Percentiles rank a stretch among this genome's conserved stretches.
Evolutionary conservation across 495 filamentous ascomycete genomes (phyloP).

Genomic region (Neurospora tetraspora): DNA sequence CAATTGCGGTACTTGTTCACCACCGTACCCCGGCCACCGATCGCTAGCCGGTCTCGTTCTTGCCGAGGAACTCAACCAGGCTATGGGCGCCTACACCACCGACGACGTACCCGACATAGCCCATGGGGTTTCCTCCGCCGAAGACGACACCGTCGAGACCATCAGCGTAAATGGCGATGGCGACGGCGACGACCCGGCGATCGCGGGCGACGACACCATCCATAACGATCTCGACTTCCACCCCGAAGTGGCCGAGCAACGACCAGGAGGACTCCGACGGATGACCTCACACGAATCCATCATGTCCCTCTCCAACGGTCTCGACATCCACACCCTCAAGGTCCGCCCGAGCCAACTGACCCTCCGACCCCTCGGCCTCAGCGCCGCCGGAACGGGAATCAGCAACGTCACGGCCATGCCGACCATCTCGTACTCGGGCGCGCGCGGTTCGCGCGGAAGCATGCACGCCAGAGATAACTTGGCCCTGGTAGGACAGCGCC

Average conservation of each 20-base stretch:
- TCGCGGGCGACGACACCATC: background rate
- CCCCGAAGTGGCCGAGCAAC: slow-evolving; percentile 3
- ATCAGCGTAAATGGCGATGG: background rate
- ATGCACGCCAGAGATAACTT: slow-evolving; percentile 31
- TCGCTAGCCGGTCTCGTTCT: slow-evolving; percentile 3
- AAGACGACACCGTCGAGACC: slow-evolving; percentile 10
- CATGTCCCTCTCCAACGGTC: slow-evolving; percentile 41
- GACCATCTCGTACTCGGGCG: slow-evolving; percentile 22
- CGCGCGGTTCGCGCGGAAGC: slow-evolving; percentile 26
- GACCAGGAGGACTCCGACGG: slow-evolving; percentile 23
- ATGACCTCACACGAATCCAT: slow-evolving; percentile 44
- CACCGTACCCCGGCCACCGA: background rate
- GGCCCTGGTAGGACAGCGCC: slow-evolving; percentile 15
- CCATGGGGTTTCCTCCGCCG: slow-evolving; percentile 7
- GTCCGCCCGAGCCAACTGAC: slow-evolving; percentile 41
- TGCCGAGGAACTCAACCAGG: background rate
- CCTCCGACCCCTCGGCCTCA: slow-evolving; percentile 34
- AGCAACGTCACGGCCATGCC: slow-evolving; percentile 32
- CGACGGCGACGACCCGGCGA: slow-evolving; percentile 2
- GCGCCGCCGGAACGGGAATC: slow-evolving; percentile 31
- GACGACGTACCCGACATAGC: slow-evolving; percentile 12
- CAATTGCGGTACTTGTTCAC: slow-evolving; percentile 5
- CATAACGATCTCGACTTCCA: slow-evolving; percentile 8
- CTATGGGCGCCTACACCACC: slow-evolving; percentile 7
- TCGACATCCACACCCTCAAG: slow-evolving; percentile 47